A percentile compares a stretch with the other conserved stretches of the same genome.
phyloP scores from a whole-genome alignment of 352 stramenopile genomes.

The Globisporangium lucens region DNA sequence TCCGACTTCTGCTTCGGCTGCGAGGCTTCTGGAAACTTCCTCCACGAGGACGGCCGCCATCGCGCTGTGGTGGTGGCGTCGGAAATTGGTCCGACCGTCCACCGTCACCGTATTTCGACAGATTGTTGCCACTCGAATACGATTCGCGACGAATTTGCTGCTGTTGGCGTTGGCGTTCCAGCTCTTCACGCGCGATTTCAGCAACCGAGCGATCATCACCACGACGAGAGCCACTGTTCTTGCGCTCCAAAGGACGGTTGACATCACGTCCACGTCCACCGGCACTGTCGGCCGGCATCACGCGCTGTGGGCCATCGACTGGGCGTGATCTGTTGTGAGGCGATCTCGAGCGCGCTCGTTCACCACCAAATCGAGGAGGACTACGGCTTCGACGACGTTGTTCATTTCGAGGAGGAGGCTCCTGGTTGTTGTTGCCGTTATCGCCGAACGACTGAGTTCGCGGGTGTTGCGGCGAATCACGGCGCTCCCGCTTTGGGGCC shows the following conservation, averaged over 20 bases:
- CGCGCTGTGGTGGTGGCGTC: constrained; percentile 4
- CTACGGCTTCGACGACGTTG: constrained; percentile 12
- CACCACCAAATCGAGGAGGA: constrained; percentile 11
- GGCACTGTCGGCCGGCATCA: constrained; percentile 11
- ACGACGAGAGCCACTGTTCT: constrained; percentile 19
- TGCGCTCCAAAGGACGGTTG: constrained; percentile 22
- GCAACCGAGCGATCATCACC: constrained; percentile 50
- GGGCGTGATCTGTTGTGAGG: constrained; percentile 2
- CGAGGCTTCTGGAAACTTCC: constrained; percentile 9
- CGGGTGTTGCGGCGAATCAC: neutral
- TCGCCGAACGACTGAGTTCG: neutral
- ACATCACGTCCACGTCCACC: constrained; percentile 24
- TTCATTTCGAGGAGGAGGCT: constrained; percentile 4
- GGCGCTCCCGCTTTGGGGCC: neutral
- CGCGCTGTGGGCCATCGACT: neutral
- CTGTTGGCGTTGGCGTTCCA: constrained; percentile 38
- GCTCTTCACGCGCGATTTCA: constrained; percentile 47
- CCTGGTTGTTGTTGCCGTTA: neutral
- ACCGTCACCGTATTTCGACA: constrained; percentile 31
- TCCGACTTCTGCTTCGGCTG: constrained; percentile 18
- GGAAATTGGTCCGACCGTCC: constrained; percentile 20
- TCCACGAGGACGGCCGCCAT: constrained; percentile 3
- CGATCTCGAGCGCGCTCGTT: constrained; percentile 4
- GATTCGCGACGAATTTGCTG: constrained; percentile 32
- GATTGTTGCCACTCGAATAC: constrained; percentile 14